Evolutionary conservation across 345 rosid species (phyloP).

Genomic region (Clarkia xantiana): DNA sequence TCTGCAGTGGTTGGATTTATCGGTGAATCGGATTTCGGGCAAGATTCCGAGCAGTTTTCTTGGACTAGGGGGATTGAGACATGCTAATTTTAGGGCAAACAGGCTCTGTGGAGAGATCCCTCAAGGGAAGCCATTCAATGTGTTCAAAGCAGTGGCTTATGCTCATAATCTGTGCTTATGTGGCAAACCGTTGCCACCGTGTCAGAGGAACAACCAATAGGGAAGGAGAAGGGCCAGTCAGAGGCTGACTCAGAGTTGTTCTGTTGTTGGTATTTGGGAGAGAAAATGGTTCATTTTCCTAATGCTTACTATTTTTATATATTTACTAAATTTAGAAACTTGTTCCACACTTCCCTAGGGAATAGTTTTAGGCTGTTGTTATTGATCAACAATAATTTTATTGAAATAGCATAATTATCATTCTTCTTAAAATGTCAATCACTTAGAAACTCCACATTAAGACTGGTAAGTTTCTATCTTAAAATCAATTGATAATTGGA

Average conservation of each 20-base stretch:
- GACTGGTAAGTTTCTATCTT: no score
- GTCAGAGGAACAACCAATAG: slow-evolving; percentile 28
- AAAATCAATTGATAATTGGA: no score
- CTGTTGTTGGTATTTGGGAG: slow-evolving; percentile 1
- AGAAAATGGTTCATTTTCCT: slow-evolving; percentile 1
- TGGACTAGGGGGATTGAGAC: slow-evolving; percentile 32
- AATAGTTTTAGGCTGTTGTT: no score
- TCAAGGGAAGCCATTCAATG: slow-evolving; percentile 71
- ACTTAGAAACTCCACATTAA: no score
- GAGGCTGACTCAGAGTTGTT: slow-evolving; percentile 41
- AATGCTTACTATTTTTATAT: not conserved
- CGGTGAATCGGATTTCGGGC: slow-evolving; percentile 54
- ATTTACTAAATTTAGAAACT: slow-evolving; percentile 44
- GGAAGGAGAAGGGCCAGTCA: slow-evolving; percentile 32
- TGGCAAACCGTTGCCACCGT: slow-evolving; percentile 77
- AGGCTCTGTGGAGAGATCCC: slow-evolving; percentile 86
- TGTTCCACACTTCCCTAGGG: slow-evolving; percentile 14
- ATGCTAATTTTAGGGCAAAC: slow-evolving; percentile 80
- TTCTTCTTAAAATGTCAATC: no score
- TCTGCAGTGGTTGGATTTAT: slow-evolving; percentile 76
- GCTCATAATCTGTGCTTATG: slow-evolving; percentile 86
- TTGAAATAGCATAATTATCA: no score
- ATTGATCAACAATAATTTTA: no score
- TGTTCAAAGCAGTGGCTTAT: slow-evolving; percentile 70
- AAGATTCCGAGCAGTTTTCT: slow-evolving; percentile 56